These are phyloP conservation scores for Staphylotrichum longicolle DNA, from an alignment of 495 filamentous ascomycete genomes.

Conservation along the genomic window DNA sequence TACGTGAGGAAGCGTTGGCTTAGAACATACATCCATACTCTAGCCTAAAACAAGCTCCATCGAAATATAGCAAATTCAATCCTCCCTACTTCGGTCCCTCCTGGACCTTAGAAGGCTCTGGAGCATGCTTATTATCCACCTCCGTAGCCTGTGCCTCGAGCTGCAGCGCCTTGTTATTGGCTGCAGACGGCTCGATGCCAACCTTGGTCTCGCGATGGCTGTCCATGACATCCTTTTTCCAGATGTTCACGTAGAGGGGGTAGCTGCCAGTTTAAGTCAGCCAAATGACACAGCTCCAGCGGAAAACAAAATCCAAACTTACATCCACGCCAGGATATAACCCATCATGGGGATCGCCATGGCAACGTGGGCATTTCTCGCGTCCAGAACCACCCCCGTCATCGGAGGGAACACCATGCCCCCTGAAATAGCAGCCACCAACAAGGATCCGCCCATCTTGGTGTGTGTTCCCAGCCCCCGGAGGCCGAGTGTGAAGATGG, in stretches of 20 bases:
- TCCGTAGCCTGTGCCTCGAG: conserved; percentile 21
- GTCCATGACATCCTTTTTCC: conserved; percentile 47
- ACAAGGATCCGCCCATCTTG: conserved; percentile 61
- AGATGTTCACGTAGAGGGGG: conserved; percentile 50
- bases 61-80: too few relatives aligned
- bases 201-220: conserved; percentile 45
- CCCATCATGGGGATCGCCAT: conserved; percentile 48
- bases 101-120: too few relatives aligned
- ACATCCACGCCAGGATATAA: conserved; percentile 46
- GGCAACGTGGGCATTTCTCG: conserved; percentile 34
- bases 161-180: conserved; percentile 21
- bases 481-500: conserved; percentile 65
- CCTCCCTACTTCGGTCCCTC: too few relatives aligned
- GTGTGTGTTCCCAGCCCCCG: conserved; percentile 67
- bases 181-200: conserved; percentile 25
- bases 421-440: conserved; percentile 62
- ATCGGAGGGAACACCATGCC: conserved; percentile 65
- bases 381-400: conserved; percentile 56
- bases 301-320: conserved; percentile 4
- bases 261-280: conserved; percentile 49
- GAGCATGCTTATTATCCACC: conserved; percentile 4
- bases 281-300: neutral
- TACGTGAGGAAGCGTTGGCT: too few relatives aligned
- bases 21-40: too few relatives aligned
- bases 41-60: too few relatives aligned